Evolutionary conservation across 495 filamentous ascomycete species (phyloP).

Genomic region (Penicillium cosmopolitanum): DNA sequence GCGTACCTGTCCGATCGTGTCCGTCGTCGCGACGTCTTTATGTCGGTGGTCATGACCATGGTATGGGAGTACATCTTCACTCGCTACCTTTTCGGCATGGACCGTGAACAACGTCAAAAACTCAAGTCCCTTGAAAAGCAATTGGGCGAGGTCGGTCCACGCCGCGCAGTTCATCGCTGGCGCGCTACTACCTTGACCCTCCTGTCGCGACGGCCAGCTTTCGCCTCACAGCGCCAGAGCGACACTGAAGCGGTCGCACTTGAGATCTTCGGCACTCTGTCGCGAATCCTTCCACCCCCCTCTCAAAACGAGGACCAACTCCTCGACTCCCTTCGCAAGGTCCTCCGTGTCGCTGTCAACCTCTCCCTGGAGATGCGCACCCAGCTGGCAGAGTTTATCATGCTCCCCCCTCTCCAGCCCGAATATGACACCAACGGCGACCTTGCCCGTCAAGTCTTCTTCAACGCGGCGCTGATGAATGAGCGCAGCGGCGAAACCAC

Average conservation of each 20-base stretch:
- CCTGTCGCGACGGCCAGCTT: conserved; percentile 73
- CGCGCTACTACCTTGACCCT: conserved; percentile 91
- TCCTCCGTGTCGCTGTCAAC: conserved; percentile 80
- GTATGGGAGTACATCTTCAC: conserved; percentile 98
- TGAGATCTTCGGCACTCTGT: conserved; percentile 79
- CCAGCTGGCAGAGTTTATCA: conserved; percentile 93
- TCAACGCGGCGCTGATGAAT: conserved; percentile 92
- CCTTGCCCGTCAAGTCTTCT: conserved; percentile 75
- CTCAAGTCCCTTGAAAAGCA: conserved; percentile 92
- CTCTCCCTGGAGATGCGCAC: conserved; percentile 96
- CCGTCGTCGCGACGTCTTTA: conserved; percentile 86
- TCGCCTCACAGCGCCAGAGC: conserved; percentile 72
- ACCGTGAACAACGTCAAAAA: conserved; percentile 94
- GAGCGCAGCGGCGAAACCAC: conserved; percentile 74
- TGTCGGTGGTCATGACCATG: conserved; percentile 97
- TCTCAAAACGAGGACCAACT: conserved; percentile 73
- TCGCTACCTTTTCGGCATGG: conserved; percentile 97
- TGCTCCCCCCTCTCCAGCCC: conserved; percentile 93
- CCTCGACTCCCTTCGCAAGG: conserved; percentile 76
- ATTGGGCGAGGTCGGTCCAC: conserved; percentile 82
- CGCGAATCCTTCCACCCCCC: conserved; percentile 81
- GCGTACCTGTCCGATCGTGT: conserved; percentile 83
- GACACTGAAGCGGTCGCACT: conserved; percentile 90
- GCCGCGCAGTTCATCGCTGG: conserved; percentile 88
- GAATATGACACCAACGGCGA: conserved; percentile 94